Evolutionary conservation across 768 basidiomycete genomes (phyloP), one percentile per base, ranked within the genome.

Genomic region (Kwoniella bestiolae): DNA sequence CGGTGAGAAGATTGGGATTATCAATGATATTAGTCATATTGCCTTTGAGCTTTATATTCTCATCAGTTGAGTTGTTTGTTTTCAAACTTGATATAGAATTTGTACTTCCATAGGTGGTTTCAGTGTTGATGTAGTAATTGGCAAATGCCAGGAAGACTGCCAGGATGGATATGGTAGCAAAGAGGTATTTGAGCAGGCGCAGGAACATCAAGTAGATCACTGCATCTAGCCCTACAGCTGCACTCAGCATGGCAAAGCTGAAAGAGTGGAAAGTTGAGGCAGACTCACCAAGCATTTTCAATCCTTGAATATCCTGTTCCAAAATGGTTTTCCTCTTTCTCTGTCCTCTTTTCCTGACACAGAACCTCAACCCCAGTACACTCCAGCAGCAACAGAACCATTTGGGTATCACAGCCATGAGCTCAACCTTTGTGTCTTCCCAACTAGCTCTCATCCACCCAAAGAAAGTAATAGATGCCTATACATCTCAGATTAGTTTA

Each of bases 161-260:
- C 16, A 73, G 56, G 18, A 75, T 21, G 4, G 70, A 65, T 8
- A 78, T 69, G 12, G 65, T 25, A 18, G 61, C 44, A 56, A 73
- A 75, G 5, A 80, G 63, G 71, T 75, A 74, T 29, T 92, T 90
- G 78, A 90, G 85, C 81, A 99, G 87, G 57, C 94, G 90, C 29
- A 90, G 86, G 79, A 96, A 96, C 34, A 95, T 90, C 26, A 99
- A 86, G 81, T 89, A 98, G 21, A 90, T 86, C 53, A 94, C 91
- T 0, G 95, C 95, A 77, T 99, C 96, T 9, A 96, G 87, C 29
- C 96, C 95, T 78, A 92, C 50, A 11, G 34, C n/a, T 8, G 32
- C 8, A 26, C 11, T 21, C 31, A 61, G 12, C 25, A 34, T 26
- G 7, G 18, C 12, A 3, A 25, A 35, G 18, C 8, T 7, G 21